Evolutionary conservation across 75 land plant genomes (phyloP).

Genomic region (Azolla pinnata): DNA sequence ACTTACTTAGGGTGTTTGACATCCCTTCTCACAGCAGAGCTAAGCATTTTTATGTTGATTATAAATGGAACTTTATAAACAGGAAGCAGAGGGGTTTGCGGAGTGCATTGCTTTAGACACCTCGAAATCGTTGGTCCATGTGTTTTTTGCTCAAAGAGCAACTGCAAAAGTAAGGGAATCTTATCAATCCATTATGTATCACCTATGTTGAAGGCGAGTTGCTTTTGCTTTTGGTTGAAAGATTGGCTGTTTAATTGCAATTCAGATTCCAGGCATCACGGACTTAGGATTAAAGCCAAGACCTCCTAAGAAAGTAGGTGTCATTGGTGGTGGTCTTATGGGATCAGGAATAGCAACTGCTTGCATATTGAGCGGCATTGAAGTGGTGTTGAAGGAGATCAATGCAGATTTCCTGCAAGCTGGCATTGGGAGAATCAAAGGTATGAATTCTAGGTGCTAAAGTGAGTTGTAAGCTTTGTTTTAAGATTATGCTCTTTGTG

Average conservation of each 20-base stretch:
- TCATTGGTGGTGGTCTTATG: conserved; percentile 98
- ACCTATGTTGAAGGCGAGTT: no score
- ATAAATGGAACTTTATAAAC: background rate
- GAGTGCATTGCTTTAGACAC: conserved; percentile 50
- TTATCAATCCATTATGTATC: no score
- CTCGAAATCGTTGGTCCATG: conserved; percentile 61
- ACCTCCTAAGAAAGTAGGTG: conserved; percentile 58
- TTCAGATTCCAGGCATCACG: conserved; percentile 78
- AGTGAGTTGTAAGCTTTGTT: no score
- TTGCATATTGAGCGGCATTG: conserved; percentile 44
- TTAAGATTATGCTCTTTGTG: no score
- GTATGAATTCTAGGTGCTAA: no score
- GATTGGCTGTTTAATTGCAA: no score
- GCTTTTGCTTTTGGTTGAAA: no score
- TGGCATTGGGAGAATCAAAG: conserved; percentile 67
- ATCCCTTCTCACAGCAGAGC: no score
- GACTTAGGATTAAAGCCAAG: conserved; percentile 81
- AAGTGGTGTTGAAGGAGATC: conserved; percentile 76
- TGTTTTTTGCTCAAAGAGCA: conserved; percentile 75
- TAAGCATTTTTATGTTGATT: background rate
- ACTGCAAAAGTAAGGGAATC: conserved; percentile 75
- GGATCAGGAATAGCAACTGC: conserved; percentile 98
- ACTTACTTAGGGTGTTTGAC: background rate
- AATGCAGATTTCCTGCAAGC: conserved; percentile 56
- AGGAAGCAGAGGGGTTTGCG: conserved; percentile 56